Percentiles rank a stretch among this genome's conserved stretches.
phyloP scores from a whole-genome alignment of 495 filamentous ascomycete genomes.

The Pseudoneurospora amorphoporcata region DNA sequence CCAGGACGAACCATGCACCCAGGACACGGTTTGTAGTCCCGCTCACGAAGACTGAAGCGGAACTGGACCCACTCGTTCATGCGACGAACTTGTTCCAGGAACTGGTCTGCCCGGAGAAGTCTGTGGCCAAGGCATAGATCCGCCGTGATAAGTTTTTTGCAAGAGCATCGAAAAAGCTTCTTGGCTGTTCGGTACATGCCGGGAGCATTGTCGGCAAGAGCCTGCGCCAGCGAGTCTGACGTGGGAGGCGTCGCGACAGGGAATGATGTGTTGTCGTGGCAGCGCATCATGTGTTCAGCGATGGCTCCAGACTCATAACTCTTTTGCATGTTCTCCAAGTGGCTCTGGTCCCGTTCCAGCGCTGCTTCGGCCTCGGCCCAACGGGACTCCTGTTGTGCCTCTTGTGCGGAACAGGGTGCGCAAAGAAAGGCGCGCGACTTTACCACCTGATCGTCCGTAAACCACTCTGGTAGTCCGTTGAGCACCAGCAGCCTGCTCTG shows the following conservation, averaged over 20 bases:
- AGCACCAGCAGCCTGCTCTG: background rate
- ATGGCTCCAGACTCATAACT: background rate
- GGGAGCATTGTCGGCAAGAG: background rate
- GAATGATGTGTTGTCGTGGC: background rate
- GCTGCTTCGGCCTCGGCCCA: background rate
- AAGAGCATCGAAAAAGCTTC: background rate
- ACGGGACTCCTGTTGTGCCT: background rate
- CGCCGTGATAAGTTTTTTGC: background rate
- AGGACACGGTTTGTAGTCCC: background rate
- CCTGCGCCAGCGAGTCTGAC: background rate
- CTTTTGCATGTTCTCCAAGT: background rate
- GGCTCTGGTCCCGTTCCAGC: background rate
- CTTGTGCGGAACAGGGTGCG: background rate
- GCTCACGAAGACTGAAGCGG: background rate
- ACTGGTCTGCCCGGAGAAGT: background rate
- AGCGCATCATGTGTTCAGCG: background rate
- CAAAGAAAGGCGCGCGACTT: background rate
- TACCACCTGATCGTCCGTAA: background rate
- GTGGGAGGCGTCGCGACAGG: background rate
- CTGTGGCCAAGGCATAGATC: background rate
- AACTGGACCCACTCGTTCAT: background rate
- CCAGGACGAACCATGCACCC: background rate
- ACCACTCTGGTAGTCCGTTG: background rate
- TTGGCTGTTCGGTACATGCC: background rate
- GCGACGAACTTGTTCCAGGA: background rate